Percentiles rank a stretch among this genome's conserved stretches.
phyloP scores from a whole-genome alignment of 768 basidiomycete genomes.

The Lactarius quietus region DNA sequence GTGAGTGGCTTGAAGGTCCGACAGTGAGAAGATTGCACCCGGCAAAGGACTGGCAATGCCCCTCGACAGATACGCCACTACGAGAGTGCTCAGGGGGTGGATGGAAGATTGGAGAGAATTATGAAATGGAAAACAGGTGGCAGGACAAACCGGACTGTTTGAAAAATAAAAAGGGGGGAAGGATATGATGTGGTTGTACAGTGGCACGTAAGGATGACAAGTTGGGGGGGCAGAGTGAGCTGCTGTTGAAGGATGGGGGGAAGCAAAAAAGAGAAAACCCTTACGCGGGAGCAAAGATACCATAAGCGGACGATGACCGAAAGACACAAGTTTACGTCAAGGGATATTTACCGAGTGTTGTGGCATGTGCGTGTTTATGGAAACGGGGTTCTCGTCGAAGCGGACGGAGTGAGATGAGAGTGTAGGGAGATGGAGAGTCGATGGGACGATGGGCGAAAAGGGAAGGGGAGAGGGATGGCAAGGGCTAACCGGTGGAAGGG shows the following conservation, averaged over 20 bases:
- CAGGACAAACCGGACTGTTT: neutral
- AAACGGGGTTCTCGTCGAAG: slow-evolving; percentile 14
- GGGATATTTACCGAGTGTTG: neutral
- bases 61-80: neutral
- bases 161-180: neutral
- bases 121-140: slow-evolving; percentile 21
- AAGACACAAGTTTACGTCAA: slow-evolving; percentile 22
- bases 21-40: slow-evolving; percentile 2
- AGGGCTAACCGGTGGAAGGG: neutral
- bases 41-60: neutral
- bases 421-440: slow-evolving; percentile 4
- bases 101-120: slow-evolving; percentile 14
- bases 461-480: neutral
- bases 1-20: neutral
- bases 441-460: slow-evolving; percentile 1
- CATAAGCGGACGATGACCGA: slow-evolving; percentile 14
- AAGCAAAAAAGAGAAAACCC: slow-evolving; percentile 1
- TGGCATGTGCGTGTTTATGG: slow-evolving; percentile 10
- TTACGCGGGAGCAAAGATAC: slow-evolving; percentile 3
- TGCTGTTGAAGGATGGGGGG: neutral
- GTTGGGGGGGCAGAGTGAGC: neutral
- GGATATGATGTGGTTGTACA: neutral
- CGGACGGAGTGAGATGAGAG: slow-evolving; percentile 16
- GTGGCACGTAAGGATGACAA: slow-evolving; percentile 19
- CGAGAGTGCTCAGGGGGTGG: neutral